Evolutionary conservation across 768 basidiomycete genomes (phyloP), one percentile per base, ranked within the genome.

Genomic region (Macrolepiota fuliginosa): DNA sequence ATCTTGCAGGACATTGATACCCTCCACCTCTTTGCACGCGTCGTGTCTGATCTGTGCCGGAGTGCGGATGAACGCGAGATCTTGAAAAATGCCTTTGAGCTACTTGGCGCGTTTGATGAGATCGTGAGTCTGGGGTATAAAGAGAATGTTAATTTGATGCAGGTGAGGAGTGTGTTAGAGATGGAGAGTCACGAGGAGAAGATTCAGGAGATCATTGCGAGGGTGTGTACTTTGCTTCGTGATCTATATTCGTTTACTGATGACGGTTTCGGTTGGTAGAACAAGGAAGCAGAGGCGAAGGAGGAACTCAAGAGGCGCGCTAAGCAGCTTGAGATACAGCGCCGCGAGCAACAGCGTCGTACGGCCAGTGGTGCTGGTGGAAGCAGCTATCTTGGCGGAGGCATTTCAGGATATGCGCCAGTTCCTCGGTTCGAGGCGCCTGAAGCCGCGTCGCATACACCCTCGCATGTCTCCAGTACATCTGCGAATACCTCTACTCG

Each of bases 251-350:
- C 24, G 2, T 19, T 40, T 56, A 15, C 22, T 59, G 27, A 63
- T 45, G 12, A 62, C 39, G 12, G n/a, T 47, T 42, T 27, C 51
- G 25, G 29, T 45, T 53, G 25, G 56, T 65, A 96, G 90, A 98
- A 99, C 80, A 98, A 98, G 76, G 97, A 99, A 76, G 94, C 94
- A 5, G 97, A 99, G 70, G 97, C 96, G 1, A 99, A 99, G 72
- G 97, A 99, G 72, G 96, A 98, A 70, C 89, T 99, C 71, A 98
- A 98, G 73, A 88, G 97, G 42, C 90, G 96, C 32, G 96, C 97
- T 0, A 97, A 97, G 72, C 95, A 98, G 70, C 86, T 99, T 63
- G 97, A 99, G 74, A 92, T 97, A 88, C 97, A 98, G 71, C 87
- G 96, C 45, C 83, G 96, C 36, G 96, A 99, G 71, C 94, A 96